These are phyloP conservation scores for Chaetomiaceae sp. DNA, from an alignment of 2,329 filamentous ascomycete species.

Conservation along the genomic window DNA sequence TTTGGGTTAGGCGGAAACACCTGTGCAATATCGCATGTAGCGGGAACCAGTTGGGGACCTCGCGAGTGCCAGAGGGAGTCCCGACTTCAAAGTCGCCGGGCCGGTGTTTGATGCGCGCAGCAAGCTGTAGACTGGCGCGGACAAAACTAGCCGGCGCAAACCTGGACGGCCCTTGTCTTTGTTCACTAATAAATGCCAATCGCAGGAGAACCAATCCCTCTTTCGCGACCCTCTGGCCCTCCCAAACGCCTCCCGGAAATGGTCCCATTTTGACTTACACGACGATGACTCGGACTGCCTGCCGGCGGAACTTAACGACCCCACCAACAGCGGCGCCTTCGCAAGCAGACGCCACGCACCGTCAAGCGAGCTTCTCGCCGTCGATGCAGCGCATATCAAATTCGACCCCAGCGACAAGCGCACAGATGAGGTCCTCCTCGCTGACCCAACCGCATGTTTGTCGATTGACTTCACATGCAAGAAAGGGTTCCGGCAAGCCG, in stretches of 20 bases:
- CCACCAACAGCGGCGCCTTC: constrained; percentile 28
- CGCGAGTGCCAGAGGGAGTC: background rate
- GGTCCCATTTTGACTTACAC: constrained; percentile 16
- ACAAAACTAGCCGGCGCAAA: background rate
- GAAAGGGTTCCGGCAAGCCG: constrained; percentile 48
- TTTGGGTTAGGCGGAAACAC: background rate
- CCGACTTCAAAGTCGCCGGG: background rate
- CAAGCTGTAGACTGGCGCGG: background rate
- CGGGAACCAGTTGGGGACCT: background rate
- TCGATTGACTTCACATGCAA: constrained; percentile 53
- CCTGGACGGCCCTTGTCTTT: background rate
- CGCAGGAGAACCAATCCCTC: constrained; percentile 3
- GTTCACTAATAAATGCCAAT: background rate
- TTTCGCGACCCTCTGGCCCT: constrained; percentile 7
- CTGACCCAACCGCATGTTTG: constrained; percentile 39
- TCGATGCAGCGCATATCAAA: constrained; percentile 17
- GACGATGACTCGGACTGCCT: constrained; percentile 20
- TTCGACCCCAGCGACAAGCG: constrained; percentile 14
- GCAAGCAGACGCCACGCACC: constrained; percentile 26
- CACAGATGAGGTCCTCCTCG: constrained; percentile 34
- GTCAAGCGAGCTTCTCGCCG: constrained; percentile 20
- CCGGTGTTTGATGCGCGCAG: background rate
- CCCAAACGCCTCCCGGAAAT: constrained; percentile 25
- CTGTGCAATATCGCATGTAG: background rate
- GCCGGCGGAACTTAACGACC: constrained; percentile 24